These are phyloP conservation scores for Geranomyces variabilis DNA, from an alignment of 192 early-diverging fungal genomes.

Conservation along the genomic window DNA sequence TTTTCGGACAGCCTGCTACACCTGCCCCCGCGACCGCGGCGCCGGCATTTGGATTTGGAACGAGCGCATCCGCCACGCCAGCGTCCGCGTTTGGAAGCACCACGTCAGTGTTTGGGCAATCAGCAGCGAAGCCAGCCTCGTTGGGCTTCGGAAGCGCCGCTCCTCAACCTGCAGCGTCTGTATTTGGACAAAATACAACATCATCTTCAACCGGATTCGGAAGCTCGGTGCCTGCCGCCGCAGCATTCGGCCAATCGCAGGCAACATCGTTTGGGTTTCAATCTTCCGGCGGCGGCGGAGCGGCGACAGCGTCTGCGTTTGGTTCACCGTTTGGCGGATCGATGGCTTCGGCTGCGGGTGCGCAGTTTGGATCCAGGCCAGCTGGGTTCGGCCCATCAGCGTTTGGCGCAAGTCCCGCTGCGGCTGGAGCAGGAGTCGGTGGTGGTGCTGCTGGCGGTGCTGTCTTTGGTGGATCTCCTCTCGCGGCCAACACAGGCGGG, in stretches of 20 bases:
- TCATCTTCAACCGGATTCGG: background rate
- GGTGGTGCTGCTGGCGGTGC: background rate
- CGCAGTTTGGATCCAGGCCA: constrained; percentile 14
- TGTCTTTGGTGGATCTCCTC: background rate
- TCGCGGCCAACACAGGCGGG: background rate
- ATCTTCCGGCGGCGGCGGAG: background rate
- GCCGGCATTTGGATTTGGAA: background rate
- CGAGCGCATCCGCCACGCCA: background rate
- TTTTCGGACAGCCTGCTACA: background rate
- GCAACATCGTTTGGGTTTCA: constrained; percentile 11
- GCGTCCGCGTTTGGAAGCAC: background rate
- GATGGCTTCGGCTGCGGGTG: constrained; percentile 21
- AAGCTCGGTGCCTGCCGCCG: background rate
- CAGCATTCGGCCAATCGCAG: constrained; percentile 13
- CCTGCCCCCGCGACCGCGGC: background rate
- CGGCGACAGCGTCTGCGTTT: background rate
- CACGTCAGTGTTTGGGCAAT: background rate
- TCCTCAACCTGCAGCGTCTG: constrained; percentile 5
- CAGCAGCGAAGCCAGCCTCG: background rate
- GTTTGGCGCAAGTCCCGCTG: background rate
- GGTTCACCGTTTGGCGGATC: background rate
- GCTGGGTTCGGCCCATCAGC: constrained; percentile 9
- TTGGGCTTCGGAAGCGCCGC: background rate
- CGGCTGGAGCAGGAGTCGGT: background rate
- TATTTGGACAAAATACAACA: constrained; percentile 8